These are phyloP conservation scores for Adiantum capillusveneris DNA, from an alignment of 75 land plant genomes.

Conservation along the genomic window DNA sequence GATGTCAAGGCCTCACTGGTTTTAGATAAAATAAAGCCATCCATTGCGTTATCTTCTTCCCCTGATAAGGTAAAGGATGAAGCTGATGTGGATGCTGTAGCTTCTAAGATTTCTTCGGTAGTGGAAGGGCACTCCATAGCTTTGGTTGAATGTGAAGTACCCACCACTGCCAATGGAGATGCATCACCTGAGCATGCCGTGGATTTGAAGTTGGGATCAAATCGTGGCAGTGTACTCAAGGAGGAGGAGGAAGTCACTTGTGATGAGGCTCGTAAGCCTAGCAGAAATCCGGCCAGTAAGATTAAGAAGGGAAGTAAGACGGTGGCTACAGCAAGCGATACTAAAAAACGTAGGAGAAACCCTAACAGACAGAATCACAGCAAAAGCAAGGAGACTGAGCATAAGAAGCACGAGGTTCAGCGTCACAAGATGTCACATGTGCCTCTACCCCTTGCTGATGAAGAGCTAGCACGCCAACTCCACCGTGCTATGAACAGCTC, in stretches of 20 bases:
- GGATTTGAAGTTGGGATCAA: no score
- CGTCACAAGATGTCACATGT: not conserved
- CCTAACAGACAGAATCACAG: not conserved
- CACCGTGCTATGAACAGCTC: conserved; percentile 71
- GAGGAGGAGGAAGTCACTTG: not conserved
- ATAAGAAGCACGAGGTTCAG: not conserved
- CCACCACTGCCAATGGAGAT: no score
- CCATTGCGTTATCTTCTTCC: no score
- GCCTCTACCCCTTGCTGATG: conserved; percentile 27
- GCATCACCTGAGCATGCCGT: no score
- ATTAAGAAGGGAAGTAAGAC: not conserved
- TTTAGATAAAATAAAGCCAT: no score
- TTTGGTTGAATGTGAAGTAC: no score
- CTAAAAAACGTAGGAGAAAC: not conserved
- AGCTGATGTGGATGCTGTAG: no score
- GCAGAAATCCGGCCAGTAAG: not conserved
- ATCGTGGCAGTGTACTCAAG: not conserved
- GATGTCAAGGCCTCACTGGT: no score
- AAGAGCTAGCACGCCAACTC: conserved; percentile 53
- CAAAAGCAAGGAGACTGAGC: not conserved
- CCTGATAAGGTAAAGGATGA: no score
- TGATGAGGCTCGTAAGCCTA: not conserved
- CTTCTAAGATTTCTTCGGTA: no score
- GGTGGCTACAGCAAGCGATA: not conserved
- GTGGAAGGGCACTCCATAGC: no score